Percentiles rank a stretch among this genome's conserved stretches.
Evolutionary conservation across 352 stramenopile genomes (phyloP).

Genomic region (Phytopythium helicoides): DNA sequence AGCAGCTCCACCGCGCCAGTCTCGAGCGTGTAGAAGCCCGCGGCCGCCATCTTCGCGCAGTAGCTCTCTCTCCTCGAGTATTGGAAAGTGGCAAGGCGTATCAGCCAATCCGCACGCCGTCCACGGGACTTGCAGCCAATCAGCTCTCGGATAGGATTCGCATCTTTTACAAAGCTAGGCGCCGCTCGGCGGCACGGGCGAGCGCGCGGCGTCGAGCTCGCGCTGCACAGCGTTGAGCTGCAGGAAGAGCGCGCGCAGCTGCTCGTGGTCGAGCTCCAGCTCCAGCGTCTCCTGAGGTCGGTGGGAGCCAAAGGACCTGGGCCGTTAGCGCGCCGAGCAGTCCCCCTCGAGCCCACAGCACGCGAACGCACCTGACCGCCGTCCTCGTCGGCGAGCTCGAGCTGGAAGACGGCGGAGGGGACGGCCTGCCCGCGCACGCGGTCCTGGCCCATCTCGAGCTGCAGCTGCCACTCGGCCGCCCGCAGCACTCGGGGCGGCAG

Average conservation of each 20-base stretch:
- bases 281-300: slow-evolving; percentile 38
- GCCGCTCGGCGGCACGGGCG: slow-evolving; percentile 5
- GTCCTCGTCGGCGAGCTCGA: slow-evolving; percentile 26
- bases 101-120: too few species aligned
- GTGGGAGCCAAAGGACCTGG: background rate
- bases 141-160: too few species aligned
- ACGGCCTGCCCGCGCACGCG: slow-evolving; percentile 35
- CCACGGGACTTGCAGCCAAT: too few species aligned
- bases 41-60: slow-evolving; percentile 15
- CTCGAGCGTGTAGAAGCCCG: slow-evolving; percentile 54
- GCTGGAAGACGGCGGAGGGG: slow-evolving; percentile 53
- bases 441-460: slow-evolving; percentile 53
- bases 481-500: slow-evolving; percentile 24
- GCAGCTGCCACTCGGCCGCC: slow-evolving; percentile 46
- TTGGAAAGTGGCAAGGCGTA: too few species aligned
- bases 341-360: background rate
- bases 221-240: slow-evolving; percentile 63
- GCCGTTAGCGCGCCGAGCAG: background rate
- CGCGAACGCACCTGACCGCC: background rate
- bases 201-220: slow-evolving; percentile 32
- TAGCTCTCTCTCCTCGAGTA: too few species aligned
- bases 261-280: slow-evolving; percentile 54
- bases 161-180: too few species aligned
- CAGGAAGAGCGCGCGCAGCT: slow-evolving; percentile 50
- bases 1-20: slow-evolving; percentile 52